A percentile compares a stretch with the other conserved stretches of the same genome.
Conservation (phyloP, 192 early-diverging fungal genomes). For the Podila epigama region DNA sequence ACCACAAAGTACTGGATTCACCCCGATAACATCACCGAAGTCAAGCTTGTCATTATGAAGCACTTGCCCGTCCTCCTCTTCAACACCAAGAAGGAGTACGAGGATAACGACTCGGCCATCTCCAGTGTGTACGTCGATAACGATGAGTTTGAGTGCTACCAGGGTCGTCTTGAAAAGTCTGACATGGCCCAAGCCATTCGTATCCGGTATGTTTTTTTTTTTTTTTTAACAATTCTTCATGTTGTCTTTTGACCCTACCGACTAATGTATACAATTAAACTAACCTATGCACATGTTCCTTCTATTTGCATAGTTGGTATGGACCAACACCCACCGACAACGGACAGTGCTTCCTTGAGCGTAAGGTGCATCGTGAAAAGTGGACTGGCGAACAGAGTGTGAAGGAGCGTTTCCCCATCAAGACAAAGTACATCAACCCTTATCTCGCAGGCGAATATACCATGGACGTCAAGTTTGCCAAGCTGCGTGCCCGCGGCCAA, state of each 20-base stretch:
- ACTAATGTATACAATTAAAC: background rate
- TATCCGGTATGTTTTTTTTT: slow-evolving; percentile 60
- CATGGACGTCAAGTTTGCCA: slow-evolving; percentile 76
- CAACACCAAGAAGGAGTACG: slow-evolving; percentile 62
- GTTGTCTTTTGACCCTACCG: background rate
- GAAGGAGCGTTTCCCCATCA: slow-evolving; percentile 92
- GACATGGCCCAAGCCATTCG: slow-evolving; percentile 91
- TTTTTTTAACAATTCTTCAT: background rate
- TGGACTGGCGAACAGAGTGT: slow-evolving; percentile 79
- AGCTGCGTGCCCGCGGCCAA: slow-evolving; percentile 75
- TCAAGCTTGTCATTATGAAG: slow-evolving; percentile 90
- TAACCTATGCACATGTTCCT: background rate
- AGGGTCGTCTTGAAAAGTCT: slow-evolving; percentile 85
- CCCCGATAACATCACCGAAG: slow-evolving; percentile 91
- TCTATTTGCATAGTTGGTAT: slow-evolving; percentile 70
- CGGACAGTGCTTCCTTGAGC: slow-evolving; percentile 84
- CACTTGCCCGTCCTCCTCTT: slow-evolving; percentile 92
- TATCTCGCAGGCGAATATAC: slow-evolving; percentile 80
- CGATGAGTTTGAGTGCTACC: slow-evolving; percentile 86
- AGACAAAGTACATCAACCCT: slow-evolving; percentile 91
- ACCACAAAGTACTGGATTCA: slow-evolving; percentile 98
- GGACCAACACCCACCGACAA: slow-evolving; percentile 72
- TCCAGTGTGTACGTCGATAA: slow-evolving; percentile 97
- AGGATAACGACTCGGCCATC: slow-evolving; percentile 87
- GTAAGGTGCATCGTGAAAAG: slow-evolving; percentile 49